A percentile compares a stretch with the other conserved stretches of the same genome.
These are phyloP conservation scores for Camellia lanceoleosa DNA, from an alignment of 148 eudicot genomes.

Conservation along the genomic window DNA sequence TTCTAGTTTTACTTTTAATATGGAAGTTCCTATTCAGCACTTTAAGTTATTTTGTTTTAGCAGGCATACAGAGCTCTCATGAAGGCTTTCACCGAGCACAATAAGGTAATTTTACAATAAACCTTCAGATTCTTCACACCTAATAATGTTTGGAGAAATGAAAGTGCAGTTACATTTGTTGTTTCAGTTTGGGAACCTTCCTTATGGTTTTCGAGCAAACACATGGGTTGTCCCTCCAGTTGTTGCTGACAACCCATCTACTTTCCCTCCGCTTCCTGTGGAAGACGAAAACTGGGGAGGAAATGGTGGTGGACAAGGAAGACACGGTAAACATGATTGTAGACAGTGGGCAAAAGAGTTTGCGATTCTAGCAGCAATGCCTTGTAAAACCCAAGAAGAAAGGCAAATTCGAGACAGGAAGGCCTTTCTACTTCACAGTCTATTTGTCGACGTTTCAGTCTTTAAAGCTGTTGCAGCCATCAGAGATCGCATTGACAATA, in stretches of 20 bases:
- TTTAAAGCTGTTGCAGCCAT: slow-evolving; percentile 66
- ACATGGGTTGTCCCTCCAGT: slow-evolving; percentile 90
- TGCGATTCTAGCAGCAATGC: slow-evolving; percentile 77
- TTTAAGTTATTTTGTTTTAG: slow-evolving; percentile 12
- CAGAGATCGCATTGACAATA: slow-evolving; percentile 36
- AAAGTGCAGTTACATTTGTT: slow-evolving; percentile 9
- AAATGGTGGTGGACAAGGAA: slow-evolving; percentile 89
- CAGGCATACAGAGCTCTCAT: slow-evolving; percentile 90
- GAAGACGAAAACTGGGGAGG: slow-evolving; percentile 97
- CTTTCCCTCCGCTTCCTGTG: slow-evolving; percentile 72
- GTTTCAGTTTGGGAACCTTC: slow-evolving; percentile 92
- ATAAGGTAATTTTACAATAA: slow-evolving; percentile 41
- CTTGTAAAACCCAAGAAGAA: slow-evolving; percentile 87
- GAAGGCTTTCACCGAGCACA: slow-evolving; percentile 86
- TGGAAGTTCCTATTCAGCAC: not conserved
- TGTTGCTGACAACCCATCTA: slow-evolving; percentile 63
- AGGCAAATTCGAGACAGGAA: slow-evolving; percentile 83
- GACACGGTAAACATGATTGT: slow-evolving; percentile 55
- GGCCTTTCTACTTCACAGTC: slow-evolving; percentile 87
- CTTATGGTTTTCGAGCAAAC: slow-evolving; percentile 91
- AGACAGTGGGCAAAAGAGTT: slow-evolving; percentile 83
- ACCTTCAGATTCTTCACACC: slow-evolving; percentile 5
- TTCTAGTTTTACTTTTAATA: not conserved
- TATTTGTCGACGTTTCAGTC: slow-evolving; percentile 87
- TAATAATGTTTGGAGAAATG: slow-evolving; percentile 3